Evolutionary conservation across 2,329 filamentous ascomycete species (phyloP), one percentile per base, ranked within the genome.

Genomic region (Tolypocladium guangdongense): DNA sequence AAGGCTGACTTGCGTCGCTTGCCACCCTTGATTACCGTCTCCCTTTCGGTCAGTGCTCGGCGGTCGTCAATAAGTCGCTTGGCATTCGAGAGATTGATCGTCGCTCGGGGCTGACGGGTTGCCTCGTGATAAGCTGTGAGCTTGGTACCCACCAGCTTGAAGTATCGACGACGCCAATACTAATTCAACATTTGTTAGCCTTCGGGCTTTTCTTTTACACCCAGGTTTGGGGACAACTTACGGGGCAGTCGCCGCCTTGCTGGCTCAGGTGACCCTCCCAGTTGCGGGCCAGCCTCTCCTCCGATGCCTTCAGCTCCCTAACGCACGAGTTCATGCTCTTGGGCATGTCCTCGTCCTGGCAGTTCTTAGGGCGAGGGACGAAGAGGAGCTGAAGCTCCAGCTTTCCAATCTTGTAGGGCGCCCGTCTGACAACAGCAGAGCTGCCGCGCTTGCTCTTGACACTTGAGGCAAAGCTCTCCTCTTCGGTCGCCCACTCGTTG

Each of bases 281-380:
- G 62, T 83, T 86, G 57, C 87, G 83, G 49, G 86, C 78, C 57
- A 87, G 81, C 57, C 88, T 80, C 67, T 88, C 87, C 67, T 96
- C 90, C 2, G 92, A 90, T 51, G 92, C 89, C 70, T 87, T 89
- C 72, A 99, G 84, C 73, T 97, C 93, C 20, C 93, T 82, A 61
- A 97, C 87, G 68, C 90, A 96, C 45, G 89, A 88, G 70, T 93
- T 95, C 91, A 99, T 96, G 75, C 91, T 96, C 83, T 97, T 97
- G 52, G 93, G 93, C 90, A 99, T 96, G 61, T 97, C 92, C 18
- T 96, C 91, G 59, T 97, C 93, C 50, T 83, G 84, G 33, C 84
- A 79, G 46, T 87, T 87, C 74, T 89, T 92, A 5, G 93, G 92
- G 62, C 91, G 90, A 0, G 93, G 93, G 1, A 99, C 90, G 64